Percentiles rank a stretch among this genome's conserved stretches.
Conservation (phyloP, 2,329 filamentous ascomycete species). For the Fusarium devonianum region DNA sequence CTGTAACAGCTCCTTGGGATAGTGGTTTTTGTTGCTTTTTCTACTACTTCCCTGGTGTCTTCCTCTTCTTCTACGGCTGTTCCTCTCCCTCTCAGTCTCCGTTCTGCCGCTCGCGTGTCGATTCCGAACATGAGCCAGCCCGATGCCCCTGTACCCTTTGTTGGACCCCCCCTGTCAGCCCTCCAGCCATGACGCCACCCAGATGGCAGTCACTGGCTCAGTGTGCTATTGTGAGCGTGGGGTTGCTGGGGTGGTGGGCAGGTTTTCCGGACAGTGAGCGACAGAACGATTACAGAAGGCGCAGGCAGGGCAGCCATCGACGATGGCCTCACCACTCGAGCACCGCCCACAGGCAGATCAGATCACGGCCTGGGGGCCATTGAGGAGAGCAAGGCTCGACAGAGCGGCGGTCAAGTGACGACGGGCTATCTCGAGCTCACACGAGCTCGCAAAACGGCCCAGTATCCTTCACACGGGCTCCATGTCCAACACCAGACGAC, state of each 20-base stretch:
- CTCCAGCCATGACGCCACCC: conserved; percentile 39
- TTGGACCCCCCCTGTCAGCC: conserved; percentile 12
- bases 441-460: conserved; percentile 27
- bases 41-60: conserved; percentile 21
- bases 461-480: conserved; percentile 32
- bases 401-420: conserved; percentile 41
- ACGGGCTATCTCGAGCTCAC: conserved; percentile 33
- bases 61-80: conserved; percentile 18
- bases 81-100: conserved; percentile 22
- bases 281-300: conserved; percentile 36
- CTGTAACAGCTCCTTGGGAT: conserved; percentile 25
- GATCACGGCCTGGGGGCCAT: conserved; percentile 33
- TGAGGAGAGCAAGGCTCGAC: conserved; percentile 15
- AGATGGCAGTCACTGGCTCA: conserved; percentile 29
- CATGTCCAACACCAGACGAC: conserved; percentile 30
- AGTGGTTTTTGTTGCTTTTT: conserved; percentile 28
- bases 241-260: conserved; percentile 38
- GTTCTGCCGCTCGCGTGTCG: conserved; percentile 32
- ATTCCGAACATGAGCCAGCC: conserved; percentile 27
- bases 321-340: conserved; percentile 40
- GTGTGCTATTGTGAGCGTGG: conserved; percentile 30
- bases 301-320: conserved; percentile 20
- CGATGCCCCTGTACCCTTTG: conserved; percentile 10
- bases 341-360: conserved; percentile 34
- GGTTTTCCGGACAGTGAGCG: conserved; percentile 30